Percentiles rank a stretch among this genome's conserved stretches.
phyloP scores from a whole-genome alignment of 2,329 filamentous ascomycete species.

The Pleoardoris graminearum region DNA sequence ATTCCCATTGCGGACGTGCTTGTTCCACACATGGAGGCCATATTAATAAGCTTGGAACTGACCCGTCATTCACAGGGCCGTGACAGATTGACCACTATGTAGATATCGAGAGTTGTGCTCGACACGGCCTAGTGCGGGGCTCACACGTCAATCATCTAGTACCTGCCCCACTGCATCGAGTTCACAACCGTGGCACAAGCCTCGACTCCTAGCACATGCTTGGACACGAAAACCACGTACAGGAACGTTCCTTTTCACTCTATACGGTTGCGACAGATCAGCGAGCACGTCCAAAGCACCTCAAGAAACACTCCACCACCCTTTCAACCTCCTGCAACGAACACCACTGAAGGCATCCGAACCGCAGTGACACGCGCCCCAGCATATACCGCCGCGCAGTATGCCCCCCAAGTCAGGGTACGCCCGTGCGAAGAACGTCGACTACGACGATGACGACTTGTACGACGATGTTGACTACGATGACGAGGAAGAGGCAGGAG shows the following conservation, averaged over 20 bases:
- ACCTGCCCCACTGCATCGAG: slow-evolving; percentile 9
- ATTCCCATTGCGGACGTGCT: no score
- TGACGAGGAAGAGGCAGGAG: slow-evolving; percentile 44
- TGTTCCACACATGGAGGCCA: no score
- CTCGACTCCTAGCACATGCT: not conserved
- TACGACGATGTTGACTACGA: slow-evolving; percentile 57
- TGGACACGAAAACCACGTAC: not conserved
- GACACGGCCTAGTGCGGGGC: slow-evolving; percentile 23
- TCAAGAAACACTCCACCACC: not conserved
- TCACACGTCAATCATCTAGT: slow-evolving; percentile 21
- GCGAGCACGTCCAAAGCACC: no score
- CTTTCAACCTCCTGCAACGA: not conserved
- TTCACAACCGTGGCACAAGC: slow-evolving; percentile 4
- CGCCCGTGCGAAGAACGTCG: slow-evolving; percentile 52
- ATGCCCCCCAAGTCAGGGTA: slow-evolving; percentile 46
- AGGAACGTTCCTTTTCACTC: not conserved
- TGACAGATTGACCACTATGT: no score
- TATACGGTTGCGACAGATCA: no score
- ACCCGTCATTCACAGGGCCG: not conserved
- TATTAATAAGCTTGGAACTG: not conserved
- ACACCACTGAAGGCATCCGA: not conserved
- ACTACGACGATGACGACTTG: slow-evolving; percentile 56
- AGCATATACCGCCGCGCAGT: not conserved
- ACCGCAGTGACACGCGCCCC: no score
- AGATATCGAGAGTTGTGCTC: no score